Evolutionary conservation across 139 green algal species (phyloP), one percentile per base, ranked within the genome.

Genomic region (Tetradesmus lagerheimii): DNA sequence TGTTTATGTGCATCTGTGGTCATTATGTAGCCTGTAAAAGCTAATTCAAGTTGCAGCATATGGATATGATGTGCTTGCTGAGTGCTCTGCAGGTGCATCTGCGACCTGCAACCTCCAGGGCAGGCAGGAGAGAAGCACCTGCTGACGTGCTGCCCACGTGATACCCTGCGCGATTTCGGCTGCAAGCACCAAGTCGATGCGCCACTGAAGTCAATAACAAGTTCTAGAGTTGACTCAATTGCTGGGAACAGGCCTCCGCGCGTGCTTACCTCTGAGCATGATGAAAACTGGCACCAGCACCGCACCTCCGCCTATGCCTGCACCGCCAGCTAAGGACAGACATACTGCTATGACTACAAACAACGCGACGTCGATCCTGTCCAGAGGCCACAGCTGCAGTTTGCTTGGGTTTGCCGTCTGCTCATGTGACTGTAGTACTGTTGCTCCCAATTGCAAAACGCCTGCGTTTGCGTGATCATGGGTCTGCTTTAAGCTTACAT

Each of bases 231-330:
- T 8, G 5, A 50, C 43, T 50, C 20, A n/a, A 31, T 71, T n/a
- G 57, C 25, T 71, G 57, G 3, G 20, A 71, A 2, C 57, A 71
- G 57, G 57, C 57, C 1, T 71, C 4, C 31, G 8, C 57, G 57
- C 4, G 75, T 47, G 37, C 83, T 4, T 29, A 88, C 83, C 83
- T 80, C 83, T 25, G 12, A 88, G 31, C 62, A 88, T 39, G 25
- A 88, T 62, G 50, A 80, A 88, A 3, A 77, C 71, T 9, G 83
- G 83, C 14, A 88, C 83, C 25, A 88, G 38, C 2, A 88, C 34
- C 20, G 83, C 83, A 38, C 83, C 83, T 25, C 83, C 83, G 38
- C 83, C 83, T 41, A 88, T 88, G 16, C 83, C 83, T 41, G 83
- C 83, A 39, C 83, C 83, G 12, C 83, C 83, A 35, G 83, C 83